Percentiles rank a stretch among this genome's conserved stretches.
phyloP scores from a whole-genome alignment of 2,329 filamentous ascomycete genomes.

The Teratosphaeria nubilosa region DNA sequence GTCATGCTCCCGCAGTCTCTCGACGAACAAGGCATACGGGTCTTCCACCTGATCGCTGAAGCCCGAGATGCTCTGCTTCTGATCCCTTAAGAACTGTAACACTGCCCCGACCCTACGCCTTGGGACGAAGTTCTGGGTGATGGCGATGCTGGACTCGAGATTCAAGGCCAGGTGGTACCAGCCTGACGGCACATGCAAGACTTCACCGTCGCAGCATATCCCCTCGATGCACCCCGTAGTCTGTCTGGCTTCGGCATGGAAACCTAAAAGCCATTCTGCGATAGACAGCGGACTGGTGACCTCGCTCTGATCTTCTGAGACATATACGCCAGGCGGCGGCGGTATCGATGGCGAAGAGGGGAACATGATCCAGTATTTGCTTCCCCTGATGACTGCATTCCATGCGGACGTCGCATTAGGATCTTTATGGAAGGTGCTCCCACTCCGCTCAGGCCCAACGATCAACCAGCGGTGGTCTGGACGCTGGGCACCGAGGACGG shows the following conservation, averaged over 20 bases:
- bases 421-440: slow-evolving; percentile 89
- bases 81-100: slow-evolving; percentile 69
- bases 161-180: slow-evolving; percentile 98
- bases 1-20: slow-evolving; percentile 52
- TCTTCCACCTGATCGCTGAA: slow-evolving; percentile 63
- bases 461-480: slow-evolving; percentile 91
- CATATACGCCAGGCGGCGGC: slow-evolving; percentile 77
- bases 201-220: slow-evolving; percentile 72
- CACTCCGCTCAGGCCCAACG: slow-evolving; percentile 74
- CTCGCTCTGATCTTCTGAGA: slow-evolving; percentile 81
- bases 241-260: slow-evolving; percentile 71
- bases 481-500: slow-evolving; percentile 63
- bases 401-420: slow-evolving; percentile 67
- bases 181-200: slow-evolving; percentile 83
- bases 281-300: slow-evolving; percentile 91
- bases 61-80: slow-evolving; percentile 76
- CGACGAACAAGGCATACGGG: slow-evolving; percentile 65
- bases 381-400: slow-evolving; percentile 84
- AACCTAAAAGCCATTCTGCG: slow-evolving; percentile 88
- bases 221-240: slow-evolving; percentile 74
- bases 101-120: slow-evolving; percentile 61
- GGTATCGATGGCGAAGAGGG: slow-evolving; percentile 54
- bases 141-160: slow-evolving; percentile 68
- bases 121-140: slow-evolving; percentile 95
- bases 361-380: slow-evolving; percentile 99